Conservation (phyloP, 257 asterid species). For the Forsythia suspensa region DNA sequence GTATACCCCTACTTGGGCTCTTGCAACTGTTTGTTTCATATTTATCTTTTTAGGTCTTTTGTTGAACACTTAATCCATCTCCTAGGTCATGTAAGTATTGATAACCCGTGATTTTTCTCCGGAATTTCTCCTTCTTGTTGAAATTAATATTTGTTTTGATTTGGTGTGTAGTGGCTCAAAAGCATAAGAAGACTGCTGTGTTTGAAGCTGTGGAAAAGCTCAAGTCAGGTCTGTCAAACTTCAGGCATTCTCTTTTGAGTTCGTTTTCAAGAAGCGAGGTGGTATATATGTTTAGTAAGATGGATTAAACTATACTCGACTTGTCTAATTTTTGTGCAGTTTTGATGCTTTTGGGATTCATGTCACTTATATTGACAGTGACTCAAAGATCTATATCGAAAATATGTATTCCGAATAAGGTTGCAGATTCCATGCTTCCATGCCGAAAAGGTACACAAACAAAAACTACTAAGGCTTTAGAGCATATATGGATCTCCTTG, state of each 20-base stretch:
- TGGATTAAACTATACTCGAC: too few species aligned
- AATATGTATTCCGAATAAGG: conserved; percentile 54
- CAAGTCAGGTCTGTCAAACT: conserved; percentile 44
- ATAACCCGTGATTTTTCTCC: background rate
- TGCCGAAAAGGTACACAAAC: conserved; percentile 32
- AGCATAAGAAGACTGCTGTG: conserved; percentile 56
- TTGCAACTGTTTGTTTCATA: conserved; percentile 68
- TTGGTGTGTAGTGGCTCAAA: conserved; percentile 58
- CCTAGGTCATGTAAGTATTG: conserved; percentile 43
- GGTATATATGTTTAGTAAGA: too few species aligned
- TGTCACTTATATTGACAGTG: conserved; percentile 65
- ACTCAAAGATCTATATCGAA: conserved; percentile 49
- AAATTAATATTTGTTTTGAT: background rate
- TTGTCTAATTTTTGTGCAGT: conserved; percentile 32
- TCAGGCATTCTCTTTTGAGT: too few species aligned
- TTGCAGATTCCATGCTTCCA: conserved; percentile 64
- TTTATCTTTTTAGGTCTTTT: conserved; percentile 63
- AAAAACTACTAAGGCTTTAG: conserved; percentile 20
- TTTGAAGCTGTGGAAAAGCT: conserved; percentile 73
- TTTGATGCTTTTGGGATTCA: conserved; percentile 75
- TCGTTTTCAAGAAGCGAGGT: too few species aligned
- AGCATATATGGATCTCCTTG: conserved; percentile 22
- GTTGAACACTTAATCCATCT: conserved; percentile 62
- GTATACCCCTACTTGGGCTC: conserved; percentile 82
- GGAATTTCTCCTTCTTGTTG: background rate